Percentiles rank a stretch among this genome's conserved stretches.
Evolutionary conservation across 331 rosid species (phyloP).

Genomic region (Erythrophleum ivorense): DNA sequence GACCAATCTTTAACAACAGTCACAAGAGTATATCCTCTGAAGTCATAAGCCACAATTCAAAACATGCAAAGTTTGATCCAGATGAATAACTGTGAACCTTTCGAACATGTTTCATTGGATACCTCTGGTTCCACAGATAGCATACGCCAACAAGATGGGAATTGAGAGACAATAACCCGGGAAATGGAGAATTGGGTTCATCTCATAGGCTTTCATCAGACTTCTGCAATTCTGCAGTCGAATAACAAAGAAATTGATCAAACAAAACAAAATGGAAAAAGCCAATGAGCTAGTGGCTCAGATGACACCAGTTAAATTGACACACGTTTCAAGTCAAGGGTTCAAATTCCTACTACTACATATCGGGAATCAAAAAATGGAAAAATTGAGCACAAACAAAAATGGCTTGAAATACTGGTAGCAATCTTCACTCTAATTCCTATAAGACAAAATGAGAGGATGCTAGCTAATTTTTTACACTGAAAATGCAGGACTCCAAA

Average conservation of each 20-base stretch:
- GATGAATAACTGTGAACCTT: not conserved
- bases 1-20: slow-evolving; percentile 18
- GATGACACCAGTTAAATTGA: not conserved
- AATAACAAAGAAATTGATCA: slow-evolving; percentile 36
- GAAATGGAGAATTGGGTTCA: slow-evolving; percentile 81
- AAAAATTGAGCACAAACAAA: slow-evolving; percentile 14
- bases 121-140: slow-evolving; percentile 59
- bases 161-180: slow-evolving; percentile 65
- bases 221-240: slow-evolving; percentile 73
- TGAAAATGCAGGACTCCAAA: not conserved
- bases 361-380: slow-evolving; percentile 1
- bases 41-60: slow-evolving; percentile 5
- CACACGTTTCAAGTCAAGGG: slow-evolving; percentile 5
- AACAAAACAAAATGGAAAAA: slow-evolving; percentile 2
- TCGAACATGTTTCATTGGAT: slow-evolving; percentile 37
- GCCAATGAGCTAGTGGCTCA: slow-evolving; percentile 5
- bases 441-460: not conserved
- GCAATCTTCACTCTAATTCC: not conserved
- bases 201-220: slow-evolving; percentile 85
- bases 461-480: slow-evolving; percentile 6
- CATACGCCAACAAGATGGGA: slow-evolving; percentile 71
- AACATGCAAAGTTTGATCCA: not conserved
- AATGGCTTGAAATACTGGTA: not conserved
- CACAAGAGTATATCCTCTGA: slow-evolving; percentile 16
- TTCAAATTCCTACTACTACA: not conserved